A percentile compares a stretch with the other conserved stretches of the same genome.
These are phyloP conservation scores for Puccinellia tenuiflora DNA, from an alignment of 176 grass and related monocot genomes.

Conservation along the genomic window DNA sequence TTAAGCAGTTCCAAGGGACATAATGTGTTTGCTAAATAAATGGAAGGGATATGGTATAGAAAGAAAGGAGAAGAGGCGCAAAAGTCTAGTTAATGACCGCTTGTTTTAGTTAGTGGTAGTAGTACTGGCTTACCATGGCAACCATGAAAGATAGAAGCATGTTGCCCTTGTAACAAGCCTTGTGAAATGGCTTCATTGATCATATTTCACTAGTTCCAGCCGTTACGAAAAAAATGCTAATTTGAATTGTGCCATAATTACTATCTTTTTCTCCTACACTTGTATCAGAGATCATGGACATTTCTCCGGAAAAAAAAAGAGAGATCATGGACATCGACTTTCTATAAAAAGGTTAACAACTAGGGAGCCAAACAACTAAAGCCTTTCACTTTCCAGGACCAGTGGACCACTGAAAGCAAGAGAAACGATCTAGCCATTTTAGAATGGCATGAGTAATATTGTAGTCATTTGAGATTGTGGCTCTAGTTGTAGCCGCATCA, in stretches of 20 bases:
- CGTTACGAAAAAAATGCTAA: background rate
- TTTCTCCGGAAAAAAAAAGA: too few species aligned
- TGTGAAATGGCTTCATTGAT: background rate
- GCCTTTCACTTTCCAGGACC: background rate
- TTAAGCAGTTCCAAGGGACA: background rate
- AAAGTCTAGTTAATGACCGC: background rate
- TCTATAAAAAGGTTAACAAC: background rate
- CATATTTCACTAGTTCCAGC: background rate
- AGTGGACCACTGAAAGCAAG: background rate
- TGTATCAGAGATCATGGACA: background rate
- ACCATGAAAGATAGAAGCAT: background rate
- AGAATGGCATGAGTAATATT: constrained; percentile 16
- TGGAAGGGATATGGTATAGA: background rate
- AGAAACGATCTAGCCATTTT: background rate
- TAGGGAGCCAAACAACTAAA: background rate
- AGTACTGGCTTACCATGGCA: background rate
- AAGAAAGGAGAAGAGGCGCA: background rate
- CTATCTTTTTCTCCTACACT: background rate
- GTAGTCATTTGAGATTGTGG: constrained; percentile 24
- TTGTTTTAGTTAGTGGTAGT: background rate
- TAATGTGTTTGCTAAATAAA: too few species aligned
- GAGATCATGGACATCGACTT: background rate
- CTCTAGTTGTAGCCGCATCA: constrained; percentile 27
- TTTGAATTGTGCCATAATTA: background rate
- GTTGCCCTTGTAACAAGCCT: background rate